Conservation (phyloP, 345 rosid species). For the Angophora floribunda region DNA sequence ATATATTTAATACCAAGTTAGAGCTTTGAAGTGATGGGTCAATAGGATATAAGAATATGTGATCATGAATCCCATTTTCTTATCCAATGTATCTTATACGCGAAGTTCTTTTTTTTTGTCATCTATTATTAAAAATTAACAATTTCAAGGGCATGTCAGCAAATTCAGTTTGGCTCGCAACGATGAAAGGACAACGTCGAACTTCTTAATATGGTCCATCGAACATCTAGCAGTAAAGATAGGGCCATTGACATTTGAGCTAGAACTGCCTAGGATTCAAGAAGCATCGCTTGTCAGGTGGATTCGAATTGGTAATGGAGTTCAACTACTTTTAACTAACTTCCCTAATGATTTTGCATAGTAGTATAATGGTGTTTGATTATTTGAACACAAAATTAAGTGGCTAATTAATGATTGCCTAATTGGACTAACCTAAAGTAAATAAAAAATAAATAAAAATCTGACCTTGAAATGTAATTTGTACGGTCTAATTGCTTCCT, state of each 20-base stretch:
- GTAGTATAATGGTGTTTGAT: not conserved
- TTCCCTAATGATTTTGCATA: not conserved
- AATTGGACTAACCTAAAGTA: not conserved
- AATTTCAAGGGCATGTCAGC: not conserved
- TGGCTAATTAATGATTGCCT: not conserved
- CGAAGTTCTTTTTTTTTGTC: not conserved
- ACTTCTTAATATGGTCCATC: not conserved
- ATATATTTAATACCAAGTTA: rapidly evolving
- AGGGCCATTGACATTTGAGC: not conserved
- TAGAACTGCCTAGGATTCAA: not conserved
- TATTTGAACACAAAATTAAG: not conserved
- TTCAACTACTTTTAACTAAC: not conserved
- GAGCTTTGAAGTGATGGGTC: not conserved
- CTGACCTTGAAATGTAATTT: not conserved
- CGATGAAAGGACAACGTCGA: rapidly evolving
- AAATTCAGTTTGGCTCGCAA: not conserved
- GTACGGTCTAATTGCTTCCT: not conserved
- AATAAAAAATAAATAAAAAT: not conserved
- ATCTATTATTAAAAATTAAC: not conserved
- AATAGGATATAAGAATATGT: not conserved
- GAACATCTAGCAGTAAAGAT: not conserved
- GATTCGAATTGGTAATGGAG: not conserved
- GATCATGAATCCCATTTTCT: not conserved
- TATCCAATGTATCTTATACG: not conserved
- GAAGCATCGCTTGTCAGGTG: not conserved